Evolutionary conservation across 176 grass and related monocot genomes (phyloP).

Genomic region (Oryza officinalis): DNA sequence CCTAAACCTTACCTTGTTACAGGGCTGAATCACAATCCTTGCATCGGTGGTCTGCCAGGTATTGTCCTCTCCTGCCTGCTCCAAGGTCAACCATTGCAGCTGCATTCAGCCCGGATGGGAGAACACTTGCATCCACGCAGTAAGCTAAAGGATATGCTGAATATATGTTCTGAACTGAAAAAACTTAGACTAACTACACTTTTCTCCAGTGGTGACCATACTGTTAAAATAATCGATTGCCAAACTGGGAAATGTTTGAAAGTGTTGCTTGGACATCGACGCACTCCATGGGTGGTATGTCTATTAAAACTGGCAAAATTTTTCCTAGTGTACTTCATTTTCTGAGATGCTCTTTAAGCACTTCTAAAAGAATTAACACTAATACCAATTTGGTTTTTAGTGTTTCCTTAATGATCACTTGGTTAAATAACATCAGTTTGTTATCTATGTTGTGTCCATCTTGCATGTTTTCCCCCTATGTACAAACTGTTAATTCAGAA

Average conservation of each 20-base stretch:
- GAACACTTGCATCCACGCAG: constrained; percentile 97
- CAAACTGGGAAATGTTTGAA: constrained; percentile 91
- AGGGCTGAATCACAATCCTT: constrained; percentile 95
- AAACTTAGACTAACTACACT: constrained; percentile 42
- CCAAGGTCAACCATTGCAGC: constrained; percentile 98
- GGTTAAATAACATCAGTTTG: background rate
- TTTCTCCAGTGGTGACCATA: constrained; percentile 84
- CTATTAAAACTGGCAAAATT: background rate
- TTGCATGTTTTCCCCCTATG: constrained; percentile 2
- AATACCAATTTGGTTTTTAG: background rate
- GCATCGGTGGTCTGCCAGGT: constrained; percentile 69
- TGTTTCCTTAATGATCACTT: background rate
- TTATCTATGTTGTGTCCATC: constrained; percentile 7
- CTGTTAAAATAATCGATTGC: constrained; percentile 98
- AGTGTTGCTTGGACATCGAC: constrained; percentile 83
- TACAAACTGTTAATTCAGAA: constrained; percentile 8
- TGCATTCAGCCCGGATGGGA: constrained; percentile 95
- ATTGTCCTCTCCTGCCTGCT: constrained; percentile 82
- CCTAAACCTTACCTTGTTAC: constrained; percentile 33
- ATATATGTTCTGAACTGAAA: constrained; percentile 28
- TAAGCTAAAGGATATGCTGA: constrained; percentile 48
- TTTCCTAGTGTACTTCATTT: background rate
- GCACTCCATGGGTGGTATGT: constrained; percentile 99
- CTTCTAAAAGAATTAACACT: constrained; percentile 7
- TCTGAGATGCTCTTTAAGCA: background rate